phyloP scores from a whole-genome alignment of 306 rosid genomes.

The Prinsepia uniflora region DNA sequence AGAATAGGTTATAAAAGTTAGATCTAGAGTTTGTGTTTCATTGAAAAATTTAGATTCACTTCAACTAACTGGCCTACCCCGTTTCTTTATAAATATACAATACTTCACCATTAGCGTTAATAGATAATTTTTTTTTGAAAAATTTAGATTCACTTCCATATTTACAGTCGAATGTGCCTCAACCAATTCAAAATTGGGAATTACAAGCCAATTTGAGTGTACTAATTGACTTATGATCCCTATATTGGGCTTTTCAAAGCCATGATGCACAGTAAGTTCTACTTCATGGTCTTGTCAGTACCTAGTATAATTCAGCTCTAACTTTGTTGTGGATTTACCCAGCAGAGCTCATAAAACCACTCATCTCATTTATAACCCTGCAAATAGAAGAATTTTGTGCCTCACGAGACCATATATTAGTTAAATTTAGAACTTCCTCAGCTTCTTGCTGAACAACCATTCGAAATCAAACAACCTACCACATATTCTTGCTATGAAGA shows the following conservation, averaged over 20 bases:
- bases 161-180: background rate
- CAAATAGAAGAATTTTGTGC: background rate
- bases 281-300: too few relatives aligned
- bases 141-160: background rate
- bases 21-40: too few relatives aligned
- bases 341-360: background rate
- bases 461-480: background rate
- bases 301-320: background rate
- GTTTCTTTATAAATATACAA: too few relatives aligned
- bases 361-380: too few relatives aligned
- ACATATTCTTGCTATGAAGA: background rate
- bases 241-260: background rate
- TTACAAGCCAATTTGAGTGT: background rate
- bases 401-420: background rate
- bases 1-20: too few relatives aligned
- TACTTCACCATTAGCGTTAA: too few relatives aligned
- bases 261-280: background rate
- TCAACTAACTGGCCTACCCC: too few relatives aligned
- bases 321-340: background rate
- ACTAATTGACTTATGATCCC: too few relatives aligned
- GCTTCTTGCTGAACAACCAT: background rate
- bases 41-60: too few relatives aligned
- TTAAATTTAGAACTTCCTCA: background rate
- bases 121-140: too few relatives aligned
- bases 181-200: background rate